These are phyloP conservation scores for Thecaphora thlaspeos DNA, from an alignment of 1,284 basidiomycete species.

Conservation along the genomic window DNA sequence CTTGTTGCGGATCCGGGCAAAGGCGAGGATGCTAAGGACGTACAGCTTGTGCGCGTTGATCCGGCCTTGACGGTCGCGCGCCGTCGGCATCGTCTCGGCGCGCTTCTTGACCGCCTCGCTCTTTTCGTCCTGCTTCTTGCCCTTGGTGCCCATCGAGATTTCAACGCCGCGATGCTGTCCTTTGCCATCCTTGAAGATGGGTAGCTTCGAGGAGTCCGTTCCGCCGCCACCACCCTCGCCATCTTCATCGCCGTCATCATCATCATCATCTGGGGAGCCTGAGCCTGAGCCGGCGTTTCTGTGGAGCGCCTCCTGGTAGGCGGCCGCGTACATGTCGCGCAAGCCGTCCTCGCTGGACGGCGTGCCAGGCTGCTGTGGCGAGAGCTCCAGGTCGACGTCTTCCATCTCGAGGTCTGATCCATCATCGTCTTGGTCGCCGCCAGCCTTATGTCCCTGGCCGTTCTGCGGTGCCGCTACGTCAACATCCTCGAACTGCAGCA, in stretches of 20 bases:
- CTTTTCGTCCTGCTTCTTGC: conserved; percentile 9
- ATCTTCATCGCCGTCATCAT: conserved; percentile 7
- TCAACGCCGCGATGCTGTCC: conserved; percentile 37
- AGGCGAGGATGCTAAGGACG: conserved; percentile 69
- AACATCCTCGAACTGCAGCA: conserved; percentile 42
- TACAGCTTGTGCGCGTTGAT: conserved; percentile 52
- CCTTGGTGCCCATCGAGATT: conserved; percentile 21
- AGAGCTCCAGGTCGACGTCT: conserved; percentile 38
- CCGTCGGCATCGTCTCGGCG: conserved; percentile 41
- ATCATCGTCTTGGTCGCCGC: conserved; percentile 1
- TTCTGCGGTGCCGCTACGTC: conserved; percentile 16
- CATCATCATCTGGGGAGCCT: conserved; percentile 1
- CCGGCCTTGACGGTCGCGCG: conserved; percentile 50
- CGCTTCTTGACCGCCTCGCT: conserved; percentile 20
- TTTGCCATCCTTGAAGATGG: conserved; percentile 48
- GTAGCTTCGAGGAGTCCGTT: conserved; percentile 4
- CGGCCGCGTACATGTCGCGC: conserved; percentile 38
- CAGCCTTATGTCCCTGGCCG: neutral
- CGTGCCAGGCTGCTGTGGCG: neutral
- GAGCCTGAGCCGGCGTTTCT: conserved; percentile 19
- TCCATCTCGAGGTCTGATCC: conserved; percentile 33
- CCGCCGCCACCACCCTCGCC: conserved; percentile 5
- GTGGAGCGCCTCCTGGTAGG: conserved; percentile 29
- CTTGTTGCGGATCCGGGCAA: conserved; percentile 73
- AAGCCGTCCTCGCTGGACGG: conserved; percentile 11